Conservation (phyloP, 306 rosid species). For the Vicia sativa region DNA sequence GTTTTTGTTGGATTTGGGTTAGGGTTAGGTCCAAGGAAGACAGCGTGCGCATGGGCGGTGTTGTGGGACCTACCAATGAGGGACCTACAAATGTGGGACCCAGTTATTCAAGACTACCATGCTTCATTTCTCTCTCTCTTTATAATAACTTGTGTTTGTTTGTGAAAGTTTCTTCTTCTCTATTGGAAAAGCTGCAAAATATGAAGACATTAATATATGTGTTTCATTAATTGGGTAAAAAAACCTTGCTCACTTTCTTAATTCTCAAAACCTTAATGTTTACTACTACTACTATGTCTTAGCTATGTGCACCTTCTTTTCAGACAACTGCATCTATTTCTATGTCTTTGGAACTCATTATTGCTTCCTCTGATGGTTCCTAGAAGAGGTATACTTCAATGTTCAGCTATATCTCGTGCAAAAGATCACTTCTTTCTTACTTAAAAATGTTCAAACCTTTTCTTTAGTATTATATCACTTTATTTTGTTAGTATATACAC, state of each 20-base stretch:
- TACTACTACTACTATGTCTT: not conserved
- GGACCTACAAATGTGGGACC: conserved; percentile 51
- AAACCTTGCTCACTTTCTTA: conserved; percentile 6
- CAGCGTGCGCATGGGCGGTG: conserved; percentile 91
- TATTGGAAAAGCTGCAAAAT: conserved; percentile 40
- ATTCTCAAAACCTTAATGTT: conserved; percentile 14
- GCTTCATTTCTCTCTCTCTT: conserved; percentile 15
- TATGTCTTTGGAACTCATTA: conserved; percentile 39
- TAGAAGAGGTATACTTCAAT: conserved; percentile 40
- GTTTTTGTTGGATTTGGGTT: conserved; percentile 47
- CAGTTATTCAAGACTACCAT: conserved; percentile 36
- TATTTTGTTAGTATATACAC: too few relatives aligned
- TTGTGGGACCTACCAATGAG: conserved; percentile 62
- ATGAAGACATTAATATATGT: conserved; percentile 29
- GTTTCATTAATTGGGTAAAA: conserved; percentile 38
- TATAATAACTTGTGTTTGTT: not conserved
- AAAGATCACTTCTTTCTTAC: conserved; percentile 33
- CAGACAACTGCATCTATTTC: conserved; percentile 16
- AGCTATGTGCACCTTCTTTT: conserved; percentile 8
- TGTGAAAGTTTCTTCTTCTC: not conserved
- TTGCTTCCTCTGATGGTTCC: conserved; percentile 42
- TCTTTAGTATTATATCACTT: too few relatives aligned
- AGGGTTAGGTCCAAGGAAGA: conserved; percentile 86
- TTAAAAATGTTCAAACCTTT: not conserved
- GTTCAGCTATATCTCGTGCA: conserved; percentile 43